Evolutionary conservation across 1,284 basidiomycete species (phyloP).

Genomic region (Inonotus hispidus): DNA sequence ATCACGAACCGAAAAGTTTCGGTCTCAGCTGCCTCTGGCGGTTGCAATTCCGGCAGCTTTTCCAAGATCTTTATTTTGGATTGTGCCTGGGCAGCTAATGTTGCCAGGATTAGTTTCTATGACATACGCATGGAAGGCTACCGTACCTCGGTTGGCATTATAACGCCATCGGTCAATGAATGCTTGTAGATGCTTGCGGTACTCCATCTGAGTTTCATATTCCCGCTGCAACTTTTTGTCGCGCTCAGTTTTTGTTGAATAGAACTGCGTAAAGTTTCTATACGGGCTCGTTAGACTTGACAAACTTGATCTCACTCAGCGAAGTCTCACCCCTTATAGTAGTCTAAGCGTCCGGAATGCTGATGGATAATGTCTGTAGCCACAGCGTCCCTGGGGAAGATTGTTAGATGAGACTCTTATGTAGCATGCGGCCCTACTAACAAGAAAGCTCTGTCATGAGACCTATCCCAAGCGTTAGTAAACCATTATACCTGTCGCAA

Average conservation of each 20-base stretch:
- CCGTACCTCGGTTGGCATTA: constrained; percentile 78
- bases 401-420: background rate
- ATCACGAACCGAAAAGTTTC: constrained; percentile 62
- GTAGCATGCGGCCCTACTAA: constrained; percentile 30
- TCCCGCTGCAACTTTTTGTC: constrained; percentile 89
- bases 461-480: constrained; percentile 40
- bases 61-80: constrained; percentile 98
- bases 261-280: constrained; percentile 98
- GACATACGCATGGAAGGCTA: constrained; percentile 12
- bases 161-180: constrained; percentile 98
- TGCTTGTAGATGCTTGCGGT: constrained; percentile 92
- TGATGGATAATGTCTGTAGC: constrained; percentile 97
- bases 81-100: constrained; percentile 82
- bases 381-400: constrained; percentile 71
- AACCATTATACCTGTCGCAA: background rate
- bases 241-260: constrained; percentile 96
- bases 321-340: constrained; percentile 74
- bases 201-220: constrained; percentile 93
- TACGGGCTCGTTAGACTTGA: constrained; percentile 6
- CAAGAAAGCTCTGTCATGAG: constrained; percentile 98
- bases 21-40: constrained; percentile 85
- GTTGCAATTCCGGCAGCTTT: constrained; percentile 92
- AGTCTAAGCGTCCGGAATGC: constrained; percentile 92
- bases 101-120: background rate
- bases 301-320: background rate